Conservation (phyloP, 352 stramenopile species). For the Phytophthora colocasiae region DNA sequence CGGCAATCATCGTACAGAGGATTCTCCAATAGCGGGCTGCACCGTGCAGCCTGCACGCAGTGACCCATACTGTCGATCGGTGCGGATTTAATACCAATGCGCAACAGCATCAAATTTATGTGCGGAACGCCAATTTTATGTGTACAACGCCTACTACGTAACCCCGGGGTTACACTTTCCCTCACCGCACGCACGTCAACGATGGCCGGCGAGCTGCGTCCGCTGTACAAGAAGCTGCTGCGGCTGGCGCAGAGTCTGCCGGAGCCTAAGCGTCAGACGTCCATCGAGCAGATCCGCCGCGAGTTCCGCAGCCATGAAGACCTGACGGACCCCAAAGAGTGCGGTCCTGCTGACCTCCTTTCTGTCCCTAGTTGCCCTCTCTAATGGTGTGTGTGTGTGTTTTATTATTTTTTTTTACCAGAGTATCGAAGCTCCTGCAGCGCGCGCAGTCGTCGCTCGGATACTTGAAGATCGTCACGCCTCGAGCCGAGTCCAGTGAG, state of each 20-base stretch:
- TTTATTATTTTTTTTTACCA: constrained; percentile 16
- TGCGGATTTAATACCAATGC: too few relatives aligned
- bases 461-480: constrained; percentile 90
- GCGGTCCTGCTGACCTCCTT: constrained; percentile 19
- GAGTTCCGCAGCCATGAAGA: constrained; percentile 78
- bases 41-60: too few relatives aligned
- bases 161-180: neutral
- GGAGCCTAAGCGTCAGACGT: constrained; percentile 65
- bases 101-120: too few relatives aligned
- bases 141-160: too few relatives aligned
- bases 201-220: constrained; percentile 60
- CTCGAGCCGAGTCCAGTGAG: constrained; percentile 61
- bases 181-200: constrained; percentile 1
- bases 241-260: constrained; percentile 78
- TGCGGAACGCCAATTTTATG: too few relatives aligned
- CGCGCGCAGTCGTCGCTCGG: constrained; percentile 84
- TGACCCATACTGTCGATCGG: too few relatives aligned
- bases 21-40: too few relatives aligned
- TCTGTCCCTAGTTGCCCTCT: neutral
- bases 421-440: constrained; percentile 70
- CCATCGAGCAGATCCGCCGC: constrained; percentile 73
- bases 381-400: neutral
- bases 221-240: constrained; percentile 89
- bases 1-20: too few relatives aligned
- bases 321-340: constrained; percentile 72